Percentiles rank a stretch among this genome's conserved stretches.
Conservation (phyloP, 257 asterid species). For the Paraleonurus japonicus region DNA sequence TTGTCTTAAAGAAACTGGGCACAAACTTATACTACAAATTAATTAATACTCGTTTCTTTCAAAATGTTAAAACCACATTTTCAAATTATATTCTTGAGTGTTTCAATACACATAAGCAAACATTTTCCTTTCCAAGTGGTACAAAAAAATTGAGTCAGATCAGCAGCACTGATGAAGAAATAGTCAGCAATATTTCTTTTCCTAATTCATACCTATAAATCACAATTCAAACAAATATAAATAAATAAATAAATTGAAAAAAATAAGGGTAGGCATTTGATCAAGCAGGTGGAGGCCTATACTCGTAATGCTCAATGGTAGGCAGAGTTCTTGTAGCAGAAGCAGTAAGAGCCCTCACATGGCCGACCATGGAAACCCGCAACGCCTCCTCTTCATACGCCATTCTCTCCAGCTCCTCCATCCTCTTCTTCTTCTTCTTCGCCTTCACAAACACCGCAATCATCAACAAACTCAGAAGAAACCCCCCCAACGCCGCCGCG, state of each 20-base stretch:
- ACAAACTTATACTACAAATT: too few species aligned
- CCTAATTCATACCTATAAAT: constrained; percentile 17
- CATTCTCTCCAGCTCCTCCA: constrained; percentile 80
- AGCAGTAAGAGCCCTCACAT: constrained; percentile 79
- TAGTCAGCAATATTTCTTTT: not conserved
- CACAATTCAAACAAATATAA: constrained; percentile 26
- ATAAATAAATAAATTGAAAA: not conserved
- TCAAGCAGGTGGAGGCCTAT: constrained; percentile 31
- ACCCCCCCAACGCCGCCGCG: constrained; percentile 73
- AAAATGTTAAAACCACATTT: too few species aligned
- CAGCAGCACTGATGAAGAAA: not conserved
- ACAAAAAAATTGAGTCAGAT: constrained; percentile 21
- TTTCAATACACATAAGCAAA: not conserved
- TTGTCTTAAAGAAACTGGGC: too few species aligned
- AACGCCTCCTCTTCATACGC: constrained; percentile 97
- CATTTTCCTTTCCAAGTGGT: not conserved
- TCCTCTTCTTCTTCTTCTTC: constrained; percentile 83
- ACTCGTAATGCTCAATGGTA: constrained; percentile 56
- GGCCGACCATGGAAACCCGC: constrained; percentile 94
- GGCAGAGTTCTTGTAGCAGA: constrained; percentile 69
- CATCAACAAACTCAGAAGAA: constrained; percentile 56
- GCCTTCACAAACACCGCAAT: constrained; percentile 66
- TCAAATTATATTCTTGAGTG: too few species aligned
- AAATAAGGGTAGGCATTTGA: not conserved
- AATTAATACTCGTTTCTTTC: too few species aligned